Evolutionary conservation across 75 land plant species (phyloP), one percentile per base, ranked within the genome.

Genomic region (Gnetum montanum): DNA sequence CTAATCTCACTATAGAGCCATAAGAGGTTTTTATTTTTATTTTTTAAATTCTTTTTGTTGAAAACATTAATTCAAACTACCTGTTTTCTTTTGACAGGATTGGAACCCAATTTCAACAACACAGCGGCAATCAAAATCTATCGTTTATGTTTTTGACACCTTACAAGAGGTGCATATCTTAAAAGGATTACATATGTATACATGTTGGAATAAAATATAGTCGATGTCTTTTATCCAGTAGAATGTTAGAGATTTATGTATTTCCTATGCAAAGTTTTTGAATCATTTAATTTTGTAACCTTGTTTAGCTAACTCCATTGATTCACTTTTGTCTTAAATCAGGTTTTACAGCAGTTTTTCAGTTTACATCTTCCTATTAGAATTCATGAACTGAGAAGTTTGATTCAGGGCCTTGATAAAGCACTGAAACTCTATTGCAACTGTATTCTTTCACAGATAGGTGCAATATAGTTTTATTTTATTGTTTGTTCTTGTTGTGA

Each of bases 281-380:
- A 4, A 3, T 5, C 2, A 41, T 41, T 41, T 41, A 13, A 41
- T 41, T 41, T 38, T 15, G n/a, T 41, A 16, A 3, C 43, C 16
- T 41, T 41, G n/a, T n/a, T n/a, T n/a, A n/a, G n/a, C n/a, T n/a
- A n/a, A n/a, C n/a, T n/a, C n/a, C n/a, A n/a, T n/a, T n/a, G n/a
- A n/a, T n/a, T n/a, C n/a, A n/a, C n/a, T 41, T 41, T 15, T 16
- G 13, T 41, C 16, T 41, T 16, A 41, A 41, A 41, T 41, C 76
- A 73, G 76, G 63, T 57, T 3, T 43, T 68, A 12, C 72, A 68
- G 31, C 76, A 73, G 22, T 63, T 73, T 49, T 68, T 73, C 45
- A 63, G 63, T n/a, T 37, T 73, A 37, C 63, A 68, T 38, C 62
- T 73, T 49, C 76, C 76, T 3, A 67, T 73, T 72, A 41, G 71